Base-by-base conservation (phyloP, 2,329 filamentous ascomycete species). In the Hypocreales sp. region DNA sequence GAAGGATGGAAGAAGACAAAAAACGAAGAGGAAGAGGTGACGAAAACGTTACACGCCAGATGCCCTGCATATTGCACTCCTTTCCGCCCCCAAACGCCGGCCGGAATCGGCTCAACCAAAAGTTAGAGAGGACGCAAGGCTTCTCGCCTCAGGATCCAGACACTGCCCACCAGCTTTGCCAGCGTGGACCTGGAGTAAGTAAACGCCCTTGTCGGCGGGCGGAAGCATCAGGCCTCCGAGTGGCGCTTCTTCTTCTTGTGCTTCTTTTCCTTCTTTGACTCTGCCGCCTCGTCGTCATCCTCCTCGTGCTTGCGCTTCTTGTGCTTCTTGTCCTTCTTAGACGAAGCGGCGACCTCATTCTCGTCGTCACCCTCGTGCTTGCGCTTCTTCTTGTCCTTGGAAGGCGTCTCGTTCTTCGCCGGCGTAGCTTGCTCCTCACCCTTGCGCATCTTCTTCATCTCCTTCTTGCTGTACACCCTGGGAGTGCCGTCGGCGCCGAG, bases 291-390 rank as follows among this genome's bases (percentile, higher is more conserved):
- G 51, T 78, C 79, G 37, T 60, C 64, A 38, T 73, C 72, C 34
- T 71, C 78, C 26, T 72, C 72, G 34, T 64, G 63, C 59, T 80
- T 79, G 48, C 75, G 68, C 68, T 82, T 81, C 68, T 82, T 82
- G 51, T 65, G 67, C 42, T 62, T 58, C 51, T 64, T 69, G 49
- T 70, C 61, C 52, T 65, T 64, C 62, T 77, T 76, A 47, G 64
- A 61, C 55, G 40, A 31, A 10, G 33, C 33, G 31, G 72, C 71
- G 54, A 70, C 72, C 52, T 77, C 79, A 37, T 59, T 62, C 38
- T 73, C 72, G 33, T 71, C 77, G n/a, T n/a, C n/a, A n/a, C n/a
- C n/a, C 26, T 72, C 71, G 34, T 64, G 63, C 59, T 80, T 79
- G 49, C 75, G 68, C 67, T 82, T 81, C 68, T 82, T 82, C 52